Conservation (phyloP, 768 basidiomycete genomes). For the Thelephora aurantiotincta region DNA sequence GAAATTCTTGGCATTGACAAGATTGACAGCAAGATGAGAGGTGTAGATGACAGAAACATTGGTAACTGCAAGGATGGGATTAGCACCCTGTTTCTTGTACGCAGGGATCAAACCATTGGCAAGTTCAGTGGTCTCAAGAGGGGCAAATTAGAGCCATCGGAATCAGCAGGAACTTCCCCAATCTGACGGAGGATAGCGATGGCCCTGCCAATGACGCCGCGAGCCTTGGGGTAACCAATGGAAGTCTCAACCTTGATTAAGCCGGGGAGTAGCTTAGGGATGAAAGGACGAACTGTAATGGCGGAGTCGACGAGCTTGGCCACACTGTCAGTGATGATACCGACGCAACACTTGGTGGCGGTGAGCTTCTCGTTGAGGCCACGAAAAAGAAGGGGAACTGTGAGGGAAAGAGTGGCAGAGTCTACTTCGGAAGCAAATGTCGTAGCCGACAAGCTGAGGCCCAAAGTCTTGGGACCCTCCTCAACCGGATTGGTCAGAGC, state of each 20-base stretch:
- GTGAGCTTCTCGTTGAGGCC: too few species aligned
- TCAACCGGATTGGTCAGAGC: too few species aligned
- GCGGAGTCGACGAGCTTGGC: too few species aligned
- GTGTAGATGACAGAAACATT: too few species aligned
- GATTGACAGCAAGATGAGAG: constrained; percentile 70
- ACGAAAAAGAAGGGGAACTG: too few species aligned
- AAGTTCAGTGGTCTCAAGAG: constrained; percentile 63
- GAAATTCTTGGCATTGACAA: constrained; percentile 82
- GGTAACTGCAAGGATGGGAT: constrained; percentile 39
- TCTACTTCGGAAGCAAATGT: constrained; percentile 99
- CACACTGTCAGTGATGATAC: too few species aligned
- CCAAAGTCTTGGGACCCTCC: constrained; percentile 92
- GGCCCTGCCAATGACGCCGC: too few species aligned
- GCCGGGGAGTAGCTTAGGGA: too few species aligned
- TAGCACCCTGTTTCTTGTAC: constrained; percentile 74
- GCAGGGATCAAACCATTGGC: constrained; percentile 51
- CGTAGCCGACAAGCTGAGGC: constrained; percentile 91
- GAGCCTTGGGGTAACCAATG: constrained; percentile 97
- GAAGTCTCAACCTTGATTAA: too few species aligned
- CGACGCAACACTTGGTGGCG: too few species aligned
- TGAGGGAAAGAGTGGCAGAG: too few species aligned
- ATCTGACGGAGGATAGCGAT: constrained; percentile 92
- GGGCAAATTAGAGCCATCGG: constrained; percentile 83
- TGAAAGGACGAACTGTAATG: too few species aligned
- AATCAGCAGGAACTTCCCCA: constrained; percentile 83